Conservation (phyloP, 2,329 filamentous ascomycete species). For the Pestalotiopsis sp. region DNA sequence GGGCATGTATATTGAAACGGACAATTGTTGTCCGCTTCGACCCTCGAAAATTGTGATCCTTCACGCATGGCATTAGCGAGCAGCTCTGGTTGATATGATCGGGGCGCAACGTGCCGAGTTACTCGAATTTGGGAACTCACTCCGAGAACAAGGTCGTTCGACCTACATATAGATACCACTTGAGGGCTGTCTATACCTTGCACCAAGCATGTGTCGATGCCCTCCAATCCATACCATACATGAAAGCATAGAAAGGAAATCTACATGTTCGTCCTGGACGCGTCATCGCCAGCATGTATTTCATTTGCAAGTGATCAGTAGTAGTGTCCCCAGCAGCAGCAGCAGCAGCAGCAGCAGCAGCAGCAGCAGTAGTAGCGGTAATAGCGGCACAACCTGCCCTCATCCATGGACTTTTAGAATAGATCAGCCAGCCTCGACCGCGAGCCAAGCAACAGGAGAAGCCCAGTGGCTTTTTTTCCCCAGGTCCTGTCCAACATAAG, state of each 20-base stretch:
- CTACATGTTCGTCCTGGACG: no score
- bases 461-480: not conserved
- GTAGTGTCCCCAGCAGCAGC: no score
- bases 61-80: not conserved
- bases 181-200: not conserved
- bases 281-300: no score
- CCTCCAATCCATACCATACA: no score
- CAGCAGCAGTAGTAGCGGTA: no score
- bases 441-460: not conserved
- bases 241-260: no score
- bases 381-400: no score
- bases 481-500: not conserved
- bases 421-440: not conserved
- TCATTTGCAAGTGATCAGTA: no score
- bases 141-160: not conserved
- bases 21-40: not conserved
- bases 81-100: not conserved
- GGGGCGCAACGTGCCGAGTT: not conserved
- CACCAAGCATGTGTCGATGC: no score
- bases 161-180: not conserved
- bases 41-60: no score
- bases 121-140: not conserved
- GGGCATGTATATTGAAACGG: not conserved
- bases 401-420: no score
- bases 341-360: no score